These are phyloP conservation scores for Mortierella sp. DNA, from an alignment of 371 early-diverging fungal species.

Conservation along the genomic window DNA sequence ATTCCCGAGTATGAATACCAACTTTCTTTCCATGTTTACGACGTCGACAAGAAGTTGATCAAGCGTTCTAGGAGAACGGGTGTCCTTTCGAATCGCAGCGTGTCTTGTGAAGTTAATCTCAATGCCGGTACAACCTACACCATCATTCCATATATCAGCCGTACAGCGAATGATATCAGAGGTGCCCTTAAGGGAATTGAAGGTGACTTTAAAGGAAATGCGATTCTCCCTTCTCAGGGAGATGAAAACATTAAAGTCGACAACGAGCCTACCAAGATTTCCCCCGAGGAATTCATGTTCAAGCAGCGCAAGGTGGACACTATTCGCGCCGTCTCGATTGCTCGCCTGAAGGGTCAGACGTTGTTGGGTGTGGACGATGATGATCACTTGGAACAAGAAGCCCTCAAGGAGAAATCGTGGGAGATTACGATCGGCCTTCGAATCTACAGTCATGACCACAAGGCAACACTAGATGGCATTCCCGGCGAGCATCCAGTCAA, in stretches of 20 bases:
- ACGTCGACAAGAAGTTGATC: conserved; percentile 24
- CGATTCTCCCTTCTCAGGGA: conserved; percentile 17
- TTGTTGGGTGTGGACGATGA: conserved; percentile 42
- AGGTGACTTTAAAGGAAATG: conserved; percentile 12
- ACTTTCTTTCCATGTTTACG: conserved; percentile 41
- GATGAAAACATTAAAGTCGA: conserved; percentile 8
- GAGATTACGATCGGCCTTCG: conserved; percentile 37
- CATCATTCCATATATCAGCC: conserved; percentile 32
- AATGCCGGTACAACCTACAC: conserved; percentile 32
- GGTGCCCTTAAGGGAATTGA: not conserved
- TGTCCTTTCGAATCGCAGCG: conserved; percentile 28
- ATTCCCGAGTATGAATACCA: conserved; percentile 26
- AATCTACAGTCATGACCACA: conserved; percentile 31
- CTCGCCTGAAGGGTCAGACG: conserved; percentile 24
- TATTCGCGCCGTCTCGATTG: conserved; percentile 27
- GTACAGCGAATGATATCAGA: conserved; percentile 14
- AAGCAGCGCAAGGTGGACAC: conserved; percentile 33
- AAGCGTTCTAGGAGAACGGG: conserved; percentile 28
- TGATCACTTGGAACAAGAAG: conserved; percentile 24
- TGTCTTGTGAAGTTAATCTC: conserved; percentile 43
- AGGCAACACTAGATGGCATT: conserved; percentile 14
- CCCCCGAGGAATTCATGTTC: conserved; percentile 34
- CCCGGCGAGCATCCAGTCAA: conserved; percentile 25
- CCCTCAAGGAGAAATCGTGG: conserved; percentile 27
- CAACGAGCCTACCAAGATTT: conserved; percentile 26